Percentiles rank a stretch among this genome's conserved stretches.
Evolutionary conservation across 2,329 filamentous ascomycete species (phyloP).

Genomic region (Pseudopyrenochaeta lycopersici): DNA sequence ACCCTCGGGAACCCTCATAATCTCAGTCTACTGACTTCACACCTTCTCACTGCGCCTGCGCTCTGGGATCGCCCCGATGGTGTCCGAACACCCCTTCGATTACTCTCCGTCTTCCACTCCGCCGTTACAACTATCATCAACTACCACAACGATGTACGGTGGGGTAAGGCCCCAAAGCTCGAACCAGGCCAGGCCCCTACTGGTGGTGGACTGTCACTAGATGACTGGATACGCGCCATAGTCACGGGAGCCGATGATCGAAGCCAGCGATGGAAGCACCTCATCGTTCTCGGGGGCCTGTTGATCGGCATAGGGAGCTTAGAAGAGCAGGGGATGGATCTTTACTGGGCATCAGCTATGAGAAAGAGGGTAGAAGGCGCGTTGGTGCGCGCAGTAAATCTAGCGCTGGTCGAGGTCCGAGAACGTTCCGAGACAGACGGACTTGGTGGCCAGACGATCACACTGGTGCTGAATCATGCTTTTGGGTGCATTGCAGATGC

Average conservation of each 20-base stretch:
- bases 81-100: slow-evolving; percentile 69
- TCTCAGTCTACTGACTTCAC: slow-evolving; percentile 74
- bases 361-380: slow-evolving; percentile 75
- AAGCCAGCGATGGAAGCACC: slow-evolving; percentile 79
- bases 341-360: slow-evolving; percentile 69
- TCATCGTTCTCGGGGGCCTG: slow-evolving; percentile 81
- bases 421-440: slow-evolving; percentile 62
- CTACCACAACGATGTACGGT: slow-evolving; percentile 52
- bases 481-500: slow-evolving; percentile 75
- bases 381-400: slow-evolving; percentile 76
- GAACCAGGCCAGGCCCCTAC: slow-evolving; percentile 41
- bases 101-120: slow-evolving; percentile 76
- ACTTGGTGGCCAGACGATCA: slow-evolving; percentile 60
- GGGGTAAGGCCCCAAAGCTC: slow-evolving; percentile 35
- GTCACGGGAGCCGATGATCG: slow-evolving; percentile 68
- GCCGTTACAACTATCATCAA: slow-evolving; percentile 66
- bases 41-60: slow-evolving; percentile 75
- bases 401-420: slow-evolving; percentile 71
- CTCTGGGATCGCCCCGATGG: slow-evolving; percentile 73
- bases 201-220: slow-evolving; percentile 59
- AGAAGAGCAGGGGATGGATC: slow-evolving; percentile 60
- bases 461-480: slow-evolving; percentile 77
- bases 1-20: slow-evolving; percentile 79
- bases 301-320: slow-evolving; percentile 73
- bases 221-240: slow-evolving; percentile 68